Conservation (phyloP, 2,329 filamentous ascomycete genomes). For the Claviceps quebecensis region DNA sequence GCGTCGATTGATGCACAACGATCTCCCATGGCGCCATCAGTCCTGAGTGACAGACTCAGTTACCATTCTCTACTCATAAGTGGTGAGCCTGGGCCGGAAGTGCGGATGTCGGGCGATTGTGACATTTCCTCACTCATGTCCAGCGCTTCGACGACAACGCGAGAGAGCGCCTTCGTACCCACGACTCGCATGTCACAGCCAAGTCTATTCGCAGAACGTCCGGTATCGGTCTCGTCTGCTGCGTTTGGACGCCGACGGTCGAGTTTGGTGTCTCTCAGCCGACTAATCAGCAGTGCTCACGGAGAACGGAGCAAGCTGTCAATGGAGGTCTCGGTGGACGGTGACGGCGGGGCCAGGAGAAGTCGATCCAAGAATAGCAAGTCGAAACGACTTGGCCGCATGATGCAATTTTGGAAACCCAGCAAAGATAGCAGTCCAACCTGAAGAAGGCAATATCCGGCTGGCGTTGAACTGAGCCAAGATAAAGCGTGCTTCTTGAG, state of each 20-base stretch:
- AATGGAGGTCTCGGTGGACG: slow-evolving; percentile 47
- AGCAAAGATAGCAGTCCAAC: slow-evolving; percentile 27
- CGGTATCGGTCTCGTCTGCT: slow-evolving; percentile 46
- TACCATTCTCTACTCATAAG: slow-evolving; percentile 60
- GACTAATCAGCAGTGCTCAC: slow-evolving; percentile 61
- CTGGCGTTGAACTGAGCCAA: neutral
- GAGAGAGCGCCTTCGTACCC: slow-evolving; percentile 42
- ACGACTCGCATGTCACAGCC: slow-evolving; percentile 33
- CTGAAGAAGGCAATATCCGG: slow-evolving; percentile 7
- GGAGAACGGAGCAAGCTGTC: slow-evolving; percentile 63
- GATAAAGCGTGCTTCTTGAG: neutral
- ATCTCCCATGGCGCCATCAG: slow-evolving; percentile 63
- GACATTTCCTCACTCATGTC: slow-evolving; percentile 63
- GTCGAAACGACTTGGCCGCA: slow-evolving; percentile 54
- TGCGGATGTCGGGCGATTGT: slow-evolving; percentile 52
- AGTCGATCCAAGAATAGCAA: slow-evolving; percentile 45
- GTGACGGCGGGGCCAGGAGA: slow-evolving; percentile 39
- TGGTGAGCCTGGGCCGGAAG: slow-evolving; percentile 59
- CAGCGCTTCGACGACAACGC: slow-evolving; percentile 64
- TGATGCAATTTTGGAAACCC: slow-evolving; percentile 69
- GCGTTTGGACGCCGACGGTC: slow-evolving; percentile 57
- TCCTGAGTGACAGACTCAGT: slow-evolving; percentile 54
- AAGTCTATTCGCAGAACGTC: slow-evolving; percentile 40
- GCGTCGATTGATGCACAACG: slow-evolving; percentile 58
- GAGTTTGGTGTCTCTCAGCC: slow-evolving; percentile 63